Base-by-base conservation (phyloP, 2,329 filamentous ascomycete species). In the Mycocentrospora acerina region DNA sequence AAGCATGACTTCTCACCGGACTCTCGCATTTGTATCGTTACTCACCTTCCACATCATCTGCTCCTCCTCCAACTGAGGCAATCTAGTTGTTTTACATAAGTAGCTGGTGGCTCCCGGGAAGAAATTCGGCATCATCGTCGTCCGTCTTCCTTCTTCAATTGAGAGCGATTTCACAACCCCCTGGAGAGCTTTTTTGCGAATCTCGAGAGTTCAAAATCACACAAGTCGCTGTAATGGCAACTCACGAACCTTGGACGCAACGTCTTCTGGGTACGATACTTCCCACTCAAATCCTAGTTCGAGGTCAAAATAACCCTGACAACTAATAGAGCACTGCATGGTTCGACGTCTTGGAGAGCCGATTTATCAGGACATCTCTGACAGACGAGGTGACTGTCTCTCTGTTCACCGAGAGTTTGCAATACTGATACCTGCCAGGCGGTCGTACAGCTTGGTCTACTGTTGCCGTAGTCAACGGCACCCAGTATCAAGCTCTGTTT, bases 401-500 rank as follows among this genome's bases (percentile, higher is more conserved):
- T 7, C 9, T 27, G 19, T 30, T 24, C n/a, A 3, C 27, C 24
- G 13, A 16, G 9, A 14, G 18, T 8, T 7, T 32, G 17, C 24
- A 12, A 8, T 25, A 14, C 44, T 48, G 18, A 46, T 11, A 4
- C 11, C 24, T 10, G 16, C n/a, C 33, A 68, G 64, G 64, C 34
- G 63, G 64, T 26, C 56, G 66, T 10, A 69, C 66, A 6, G 66
- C 66, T 11, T 69, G 66, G 66, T 60, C 57, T 15, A 60, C 57
- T 34, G 44, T 61, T 26, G 58, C 55, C 11, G 33, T 47, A 9
- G 41, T 66, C 34, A 54, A 58, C n/a, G 56, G 54, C 19, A 42
- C 24, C 11, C 45, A 50, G 2, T 62, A 60, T 30, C 41, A 51
- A 6, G 66, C 66, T 4, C 54, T 57, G n/a, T 69, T 59, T 43